Evolutionary conservation across 371 early-diverging fungal species (phyloP), one percentile per base, ranked within the genome.

Genomic region (Syncephalastrum sp.): DNA sequence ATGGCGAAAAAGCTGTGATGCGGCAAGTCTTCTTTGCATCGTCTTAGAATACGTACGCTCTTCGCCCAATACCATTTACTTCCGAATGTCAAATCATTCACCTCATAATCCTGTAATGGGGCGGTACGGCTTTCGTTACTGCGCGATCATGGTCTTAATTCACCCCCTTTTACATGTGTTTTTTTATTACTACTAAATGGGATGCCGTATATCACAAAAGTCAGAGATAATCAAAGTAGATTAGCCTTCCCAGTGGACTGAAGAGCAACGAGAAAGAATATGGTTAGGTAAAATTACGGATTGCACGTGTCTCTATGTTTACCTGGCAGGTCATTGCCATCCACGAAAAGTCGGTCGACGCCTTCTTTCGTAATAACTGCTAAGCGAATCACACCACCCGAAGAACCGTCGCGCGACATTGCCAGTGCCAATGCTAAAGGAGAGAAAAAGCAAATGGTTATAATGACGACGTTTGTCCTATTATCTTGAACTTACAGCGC

Each of bases 381-480:
- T 66, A 99, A 74, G 57, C 99, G 90, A 62, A 99, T 93, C 52
- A 94, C 92, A 67, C 99, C 99, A 57, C 99, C 99, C 25, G 99
- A 98, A 19, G 95, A 92, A 38, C 97, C 99, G 75, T 99, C 99
- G 61, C 99, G 84, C 24, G 93, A 81, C 87, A 99, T 99, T 19
- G 99, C 99, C 59, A 97, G 82, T 27, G 96, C 74, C 61, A 99
- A 77, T 16, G 97, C 93, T 92, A 70, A 7, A 33, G 12, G 33
- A 15, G 41, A 12, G 8, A 16, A 53, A 21, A 24, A n/a, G 33
- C 54, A 53, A 15, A 5, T 12, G 7, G n/a, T 51, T 47, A 42
- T 24, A 42, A 38, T 52, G 12, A 33, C 21, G 21, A 21, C 21
- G 2, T 2, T 12, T n/a, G 19, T 16, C 27, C 19, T 33, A 10